A percentile compares a stretch with the other conserved stretches of the same genome.
These are phyloP conservation scores for Pythium graminicola DNA, from an alignment of 352 stramenopile genomes.

Conservation along the genomic window DNA sequence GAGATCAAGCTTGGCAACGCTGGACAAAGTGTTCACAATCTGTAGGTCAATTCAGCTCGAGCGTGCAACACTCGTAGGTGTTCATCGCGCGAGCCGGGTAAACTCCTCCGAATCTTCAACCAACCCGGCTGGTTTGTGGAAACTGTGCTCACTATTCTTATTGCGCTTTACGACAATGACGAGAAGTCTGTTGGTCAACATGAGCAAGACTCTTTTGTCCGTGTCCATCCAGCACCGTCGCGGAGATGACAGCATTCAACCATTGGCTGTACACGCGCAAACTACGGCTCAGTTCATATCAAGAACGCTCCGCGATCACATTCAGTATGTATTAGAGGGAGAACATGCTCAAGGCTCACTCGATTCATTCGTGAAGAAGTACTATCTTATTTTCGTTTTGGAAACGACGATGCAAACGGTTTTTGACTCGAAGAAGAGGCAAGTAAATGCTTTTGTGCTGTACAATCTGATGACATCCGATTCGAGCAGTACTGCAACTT, in stretches of 20 bases:
- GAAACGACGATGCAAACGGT: constrained; percentile 69
- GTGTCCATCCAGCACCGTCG: constrained; percentile 55
- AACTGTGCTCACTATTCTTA: constrained; percentile 70
- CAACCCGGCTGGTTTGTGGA: constrained; percentile 48
- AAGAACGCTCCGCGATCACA: constrained; percentile 39
- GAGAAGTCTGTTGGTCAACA: constrained; percentile 52
- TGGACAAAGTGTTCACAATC: constrained; percentile 63
- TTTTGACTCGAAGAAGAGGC: constrained; percentile 74
- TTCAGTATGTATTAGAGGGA: constrained; percentile 44
- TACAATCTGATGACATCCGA: constrained; percentile 42
- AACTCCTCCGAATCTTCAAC: constrained; percentile 1
- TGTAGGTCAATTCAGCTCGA: constrained; percentile 71
- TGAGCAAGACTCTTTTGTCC: constrained; percentile 64
- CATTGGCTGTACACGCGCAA: constrained; percentile 53
- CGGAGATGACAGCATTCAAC: constrained; percentile 49
- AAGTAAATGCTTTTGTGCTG: constrained; percentile 66
- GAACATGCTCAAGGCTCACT: constrained; percentile 1
- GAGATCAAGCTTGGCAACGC: constrained; percentile 42
- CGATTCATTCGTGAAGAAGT: constrained; percentile 59
- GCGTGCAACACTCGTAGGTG: constrained; percentile 49
- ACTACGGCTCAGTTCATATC: constrained; percentile 38
- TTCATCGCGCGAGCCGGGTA: constrained; percentile 32
- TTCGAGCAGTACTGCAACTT: not conserved
- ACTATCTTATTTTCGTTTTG: constrained; percentile 71
- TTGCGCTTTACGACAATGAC: constrained; percentile 72